Percentiles rank a stretch among this genome's conserved stretches.
Conservation (phyloP, 2,329 filamentous ascomycete genomes). For the Dactylellina sp. region DNA sequence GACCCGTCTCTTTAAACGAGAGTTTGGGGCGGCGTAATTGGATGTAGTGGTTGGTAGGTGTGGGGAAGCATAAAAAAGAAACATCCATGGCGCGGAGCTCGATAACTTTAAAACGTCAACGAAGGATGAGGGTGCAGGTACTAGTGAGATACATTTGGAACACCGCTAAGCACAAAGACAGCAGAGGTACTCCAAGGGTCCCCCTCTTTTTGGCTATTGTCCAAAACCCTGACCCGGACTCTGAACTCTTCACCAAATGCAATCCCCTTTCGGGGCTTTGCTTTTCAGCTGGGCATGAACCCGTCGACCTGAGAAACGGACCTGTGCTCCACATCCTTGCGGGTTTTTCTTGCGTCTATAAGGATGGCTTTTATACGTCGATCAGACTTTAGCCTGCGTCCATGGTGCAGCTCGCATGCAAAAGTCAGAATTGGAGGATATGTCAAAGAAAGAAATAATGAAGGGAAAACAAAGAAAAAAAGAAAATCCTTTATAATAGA, state of each 20-base stretch:
- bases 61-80: conserved; percentile 54
- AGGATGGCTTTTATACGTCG: conserved; percentile 56
- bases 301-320: conserved; percentile 5
- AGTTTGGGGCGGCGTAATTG: conserved; percentile 22
- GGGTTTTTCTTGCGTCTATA: conserved; percentile 56
- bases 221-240: conserved; percentile 23
- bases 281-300: conserved; percentile 39
- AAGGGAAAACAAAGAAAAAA: neutral
- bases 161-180: conserved; percentile 38
- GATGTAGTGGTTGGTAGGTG: conserved; percentile 27
- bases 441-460: conserved; percentile 22
- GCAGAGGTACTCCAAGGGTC: conserved; percentile 49
- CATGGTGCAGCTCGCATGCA: conserved; percentile 29
- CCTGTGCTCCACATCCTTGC: conserved; percentile 42
- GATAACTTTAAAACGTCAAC: conserved; percentile 57
- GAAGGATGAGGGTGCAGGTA: conserved; percentile 47
- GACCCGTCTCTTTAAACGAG: conserved; percentile 10
- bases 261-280: conserved; percentile 18
- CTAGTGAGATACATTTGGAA: conserved; percentile 44
- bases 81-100: conserved; percentile 57
- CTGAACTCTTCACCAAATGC: conserved; percentile 27
- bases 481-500: conserved; percentile 8
- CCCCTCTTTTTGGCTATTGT: conserved; percentile 27
- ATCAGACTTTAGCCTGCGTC: conserved; percentile 52
- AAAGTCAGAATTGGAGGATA: conserved; percentile 24